phyloP scores from a whole-genome alignment of 768 basidiomycete species.

The Rickenella mellea region DNA sequence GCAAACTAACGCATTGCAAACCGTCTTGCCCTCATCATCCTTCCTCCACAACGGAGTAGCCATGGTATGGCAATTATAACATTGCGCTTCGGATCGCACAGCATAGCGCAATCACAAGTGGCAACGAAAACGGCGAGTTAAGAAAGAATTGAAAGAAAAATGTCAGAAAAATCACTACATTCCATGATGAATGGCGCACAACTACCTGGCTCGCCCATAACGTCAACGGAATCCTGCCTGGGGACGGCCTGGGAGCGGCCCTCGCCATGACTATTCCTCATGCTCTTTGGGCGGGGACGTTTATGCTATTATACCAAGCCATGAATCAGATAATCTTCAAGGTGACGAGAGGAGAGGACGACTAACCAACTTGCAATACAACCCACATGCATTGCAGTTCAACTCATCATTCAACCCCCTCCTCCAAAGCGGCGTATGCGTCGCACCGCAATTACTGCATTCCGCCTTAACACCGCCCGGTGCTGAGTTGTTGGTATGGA shows the following conservation, averaged over 20 bases:
- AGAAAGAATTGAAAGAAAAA: not conserved
- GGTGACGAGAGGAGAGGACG: not conserved
- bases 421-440: conserved; percentile 82
- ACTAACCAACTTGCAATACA: conserved; percentile 79
- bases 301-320: conserved; percentile 50
- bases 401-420: conserved; percentile 81
- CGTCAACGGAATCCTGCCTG: conserved; percentile 63
- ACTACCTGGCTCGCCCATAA: conserved; percentile 43
- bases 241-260: conserved; percentile 53
- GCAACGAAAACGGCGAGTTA: not conserved
- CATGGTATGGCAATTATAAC: conserved; percentile 85
- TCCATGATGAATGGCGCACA: conserved; percentile 17
- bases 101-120: not conserved
- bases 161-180: conserved; percentile 13
- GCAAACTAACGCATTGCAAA: conserved; percentile 74
- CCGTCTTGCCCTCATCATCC: conserved; percentile 85
- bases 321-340: conserved; percentile 6
- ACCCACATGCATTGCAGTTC: conserved; percentile 82
- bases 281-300: conserved; percentile 79
- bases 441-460: conserved; percentile 83
- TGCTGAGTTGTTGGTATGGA: conserved; percentile 27
- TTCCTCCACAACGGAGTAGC: conserved; percentile 87
- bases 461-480: conserved; percentile 66
- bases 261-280: conserved; percentile 72
- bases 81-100: conserved; percentile 46